Conservation (phyloP, 208 protist species). For the Acanthamoeba sp. region DNA sequence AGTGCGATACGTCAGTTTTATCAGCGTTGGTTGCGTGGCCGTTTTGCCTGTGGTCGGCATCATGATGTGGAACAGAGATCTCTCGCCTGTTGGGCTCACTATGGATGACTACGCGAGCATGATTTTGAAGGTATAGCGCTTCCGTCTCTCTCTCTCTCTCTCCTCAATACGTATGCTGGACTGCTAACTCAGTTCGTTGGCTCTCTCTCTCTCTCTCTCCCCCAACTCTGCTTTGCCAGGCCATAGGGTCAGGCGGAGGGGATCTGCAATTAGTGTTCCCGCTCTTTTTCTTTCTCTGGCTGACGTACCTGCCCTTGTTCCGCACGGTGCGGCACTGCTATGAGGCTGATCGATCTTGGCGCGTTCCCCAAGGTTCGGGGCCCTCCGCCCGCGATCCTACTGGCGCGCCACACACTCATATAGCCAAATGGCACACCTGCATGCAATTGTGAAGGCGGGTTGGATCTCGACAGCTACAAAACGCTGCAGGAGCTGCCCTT, state of each 20-base stretch:
- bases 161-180: too few species aligned
- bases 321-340: neutral
- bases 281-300: conserved; percentile 34
- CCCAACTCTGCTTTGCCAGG: neutral
- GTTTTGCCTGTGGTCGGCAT: neutral
- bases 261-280: conserved; percentile 8
- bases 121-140: neutral
- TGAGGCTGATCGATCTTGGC: neutral
- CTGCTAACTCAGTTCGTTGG: neutral
- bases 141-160: neutral
- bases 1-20: neutral
- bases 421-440: neutral
- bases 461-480: conserved; percentile 20
- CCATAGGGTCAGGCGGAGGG: conserved; percentile 12
- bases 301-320: conserved; percentile 4
- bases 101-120: neutral
- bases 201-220: neutral
- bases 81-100: neutral
- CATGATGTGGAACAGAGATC: conserved; percentile 4
- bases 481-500: conserved; percentile 31
- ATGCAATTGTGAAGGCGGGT: neutral
- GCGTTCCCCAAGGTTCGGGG: too few species aligned
- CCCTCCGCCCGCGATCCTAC: neutral
- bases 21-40: neutral
- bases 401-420: neutral